These are phyloP conservation scores for Viola pubescens DNA, from an alignment of 441 rosid genomes.

Conservation along the genomic window DNA sequence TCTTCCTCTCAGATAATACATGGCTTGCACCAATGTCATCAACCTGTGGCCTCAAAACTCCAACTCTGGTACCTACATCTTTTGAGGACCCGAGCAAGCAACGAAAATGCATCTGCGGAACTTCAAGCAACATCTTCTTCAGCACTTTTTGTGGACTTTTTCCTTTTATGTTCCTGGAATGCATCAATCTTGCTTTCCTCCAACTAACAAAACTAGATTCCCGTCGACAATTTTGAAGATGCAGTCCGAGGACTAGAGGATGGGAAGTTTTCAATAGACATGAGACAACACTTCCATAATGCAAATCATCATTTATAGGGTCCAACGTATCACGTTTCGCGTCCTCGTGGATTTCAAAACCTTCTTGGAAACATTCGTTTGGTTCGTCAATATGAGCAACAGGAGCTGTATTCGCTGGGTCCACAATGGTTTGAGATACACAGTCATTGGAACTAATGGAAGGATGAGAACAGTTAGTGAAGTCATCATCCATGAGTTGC, in stretches of 20 bases:
- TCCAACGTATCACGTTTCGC: constrained; percentile 29
- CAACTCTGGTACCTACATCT: constrained; percentile 26
- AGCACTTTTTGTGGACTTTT: constrained; percentile 40
- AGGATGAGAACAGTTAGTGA: constrained; percentile 54
- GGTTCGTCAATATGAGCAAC: constrained; percentile 26
- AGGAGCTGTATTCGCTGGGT: constrained; percentile 33
- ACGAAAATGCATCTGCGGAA: constrained; percentile 51
- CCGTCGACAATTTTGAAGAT: constrained; percentile 34
- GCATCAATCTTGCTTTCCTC: constrained; percentile 36
- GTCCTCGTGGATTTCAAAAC: constrained; percentile 29
- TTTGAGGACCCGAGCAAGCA: constrained; percentile 31
- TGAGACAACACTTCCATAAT: constrained; percentile 65
- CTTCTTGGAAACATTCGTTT: constrained; percentile 29
- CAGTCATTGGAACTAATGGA: constrained; percentile 69
- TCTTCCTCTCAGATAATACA: constrained; percentile 38
- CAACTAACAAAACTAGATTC: constrained; percentile 61
- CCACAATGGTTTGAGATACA: constrained; percentile 51
- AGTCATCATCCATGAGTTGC: constrained; percentile 67
- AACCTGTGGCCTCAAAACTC: constrained; percentile 38
- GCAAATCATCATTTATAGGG: constrained; percentile 41
- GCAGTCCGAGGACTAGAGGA: constrained; percentile 46
- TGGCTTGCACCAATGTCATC: constrained; percentile 43
- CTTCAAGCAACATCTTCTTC: constrained; percentile 66
- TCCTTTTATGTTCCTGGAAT: constrained; percentile 18
- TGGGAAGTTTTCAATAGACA: constrained; percentile 55